Evolutionary conservation across 164 flowering plant species (phyloP), one percentile per base, ranked within the genome.

Genomic region (Piper betle): DNA sequence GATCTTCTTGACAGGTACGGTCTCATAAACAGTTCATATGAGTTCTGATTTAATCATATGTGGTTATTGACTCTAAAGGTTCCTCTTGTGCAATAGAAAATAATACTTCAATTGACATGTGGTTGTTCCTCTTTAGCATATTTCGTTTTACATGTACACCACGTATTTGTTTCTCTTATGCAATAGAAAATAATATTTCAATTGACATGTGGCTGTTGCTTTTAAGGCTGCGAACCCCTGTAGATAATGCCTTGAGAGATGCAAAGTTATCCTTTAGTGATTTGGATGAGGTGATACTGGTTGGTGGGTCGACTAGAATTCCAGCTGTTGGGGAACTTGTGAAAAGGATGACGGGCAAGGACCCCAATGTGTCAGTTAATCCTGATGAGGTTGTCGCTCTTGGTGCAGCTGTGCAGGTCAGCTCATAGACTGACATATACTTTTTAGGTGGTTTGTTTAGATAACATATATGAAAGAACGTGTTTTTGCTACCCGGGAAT

Each of bases 361-460:
- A 78, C 0, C 93, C 93, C 10, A 86, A 86, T 74, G 93, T 84
- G 40, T 75, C 91, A 0, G 91, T 85, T 13, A 87, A 87, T 67
- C 95, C 95, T 50, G 91, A 87, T 72, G 91, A 88, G 77, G 96
- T 88, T 68, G 96, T 85, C 70, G 96, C 96, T 20, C 80, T 88
- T 43, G 96, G 93, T 18, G 96, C 93, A 73, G 93, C 93, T 17
- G 96, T 89, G 55, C 93, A 86, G 91, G 93, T 89, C 37, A 46
- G 15, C 50, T 46, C 15, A 9, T 6, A 46, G 7, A 46, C 50
- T 46, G 50, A 10, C 50, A 15, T 46, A 10, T 46, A 46, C 15
- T 9, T 46, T 46, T 10, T 0, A 46, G 6, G 0, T 46, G 3
- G 12, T 25, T 25, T 25, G 33, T 25, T 25, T 25, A 25, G 33